A percentile compares a stretch with the other conserved stretches of the same genome.
phyloP scores from a whole-genome alignment of 768 basidiomycete genomes.

The Russula compacta region DNA sequence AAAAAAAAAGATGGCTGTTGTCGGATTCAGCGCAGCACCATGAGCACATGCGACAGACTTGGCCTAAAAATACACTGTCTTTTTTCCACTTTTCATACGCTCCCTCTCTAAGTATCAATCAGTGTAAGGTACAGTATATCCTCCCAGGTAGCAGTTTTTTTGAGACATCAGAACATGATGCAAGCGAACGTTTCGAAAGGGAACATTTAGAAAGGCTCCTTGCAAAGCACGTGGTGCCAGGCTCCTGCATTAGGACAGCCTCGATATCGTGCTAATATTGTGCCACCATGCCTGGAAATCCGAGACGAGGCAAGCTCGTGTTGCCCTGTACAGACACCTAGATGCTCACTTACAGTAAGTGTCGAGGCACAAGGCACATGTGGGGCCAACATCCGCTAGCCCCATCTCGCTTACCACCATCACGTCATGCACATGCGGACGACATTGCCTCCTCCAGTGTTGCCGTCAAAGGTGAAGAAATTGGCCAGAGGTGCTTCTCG shows the following conservation, averaged over 20 bases:
- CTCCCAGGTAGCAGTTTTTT: not conserved
- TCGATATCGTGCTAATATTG: not conserved
- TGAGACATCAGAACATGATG: not conserved
- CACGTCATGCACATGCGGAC: conserved; percentile 39
- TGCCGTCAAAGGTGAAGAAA: conserved; percentile 83
- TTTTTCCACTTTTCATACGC: too few species aligned
- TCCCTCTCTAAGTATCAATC: not conserved
- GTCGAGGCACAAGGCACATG: not conserved
- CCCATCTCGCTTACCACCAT: not conserved
- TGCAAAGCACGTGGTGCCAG: not conserved
- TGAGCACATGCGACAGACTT: too few species aligned
- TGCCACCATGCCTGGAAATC: not conserved
- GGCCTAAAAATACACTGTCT: too few species aligned
- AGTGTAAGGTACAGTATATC: not conserved
- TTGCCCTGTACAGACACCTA: too few species aligned
- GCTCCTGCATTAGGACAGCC: not conserved
- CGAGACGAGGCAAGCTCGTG: not conserved
- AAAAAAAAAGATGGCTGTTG: too few species aligned
- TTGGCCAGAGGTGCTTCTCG: conserved; percentile 92
- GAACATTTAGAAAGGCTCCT: not conserved
- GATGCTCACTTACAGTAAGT: not conserved
- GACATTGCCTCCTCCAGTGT: conserved; percentile 66
- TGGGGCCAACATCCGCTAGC: not conserved
- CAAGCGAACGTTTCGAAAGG: not conserved
- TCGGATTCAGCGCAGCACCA: too few species aligned